Evolutionary conservation across 2,329 filamentous ascomycete species (phyloP).

Genomic region (Cyphellophora attinorum): DNA sequence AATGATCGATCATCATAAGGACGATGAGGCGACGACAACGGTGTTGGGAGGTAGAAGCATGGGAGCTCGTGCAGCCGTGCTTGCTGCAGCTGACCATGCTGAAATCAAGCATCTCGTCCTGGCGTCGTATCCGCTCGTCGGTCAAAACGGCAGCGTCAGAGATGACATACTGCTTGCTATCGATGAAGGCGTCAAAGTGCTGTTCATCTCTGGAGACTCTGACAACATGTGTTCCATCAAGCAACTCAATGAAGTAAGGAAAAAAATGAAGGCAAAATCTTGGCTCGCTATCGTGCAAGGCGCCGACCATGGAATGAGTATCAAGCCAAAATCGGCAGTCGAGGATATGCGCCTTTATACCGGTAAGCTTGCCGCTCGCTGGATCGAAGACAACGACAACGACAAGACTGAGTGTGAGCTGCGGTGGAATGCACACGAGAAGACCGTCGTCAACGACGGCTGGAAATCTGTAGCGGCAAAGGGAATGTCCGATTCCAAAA

Average conservation of each 20-base stretch:
- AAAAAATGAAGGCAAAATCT: constrained; percentile 15
- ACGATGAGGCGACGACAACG: constrained; percentile 2
- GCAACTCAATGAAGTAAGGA: constrained; percentile 8
- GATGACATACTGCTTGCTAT: constrained; percentile 15
- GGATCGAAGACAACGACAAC: not conserved
- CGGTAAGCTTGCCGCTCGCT: not conserved
- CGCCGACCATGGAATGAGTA: constrained; percentile 17
- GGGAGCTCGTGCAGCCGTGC: constrained; percentile 5
- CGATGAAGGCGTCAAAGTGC: constrained; percentile 7
- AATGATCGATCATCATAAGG: constrained; percentile 7
- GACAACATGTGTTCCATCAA: constrained; percentile 15
- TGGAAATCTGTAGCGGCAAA: not conserved
- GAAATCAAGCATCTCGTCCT: constrained; percentile 11
- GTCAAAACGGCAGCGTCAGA: constrained; percentile 11
- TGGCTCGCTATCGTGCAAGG: constrained; percentile 13
- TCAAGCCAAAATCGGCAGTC: constrained; percentile 13
- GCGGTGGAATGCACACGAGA: not conserved
- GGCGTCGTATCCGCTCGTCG: constrained; percentile 14
- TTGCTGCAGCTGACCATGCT: constrained; percentile 1
- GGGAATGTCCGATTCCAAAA: too few relatives aligned
- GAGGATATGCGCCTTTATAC: not conserved
- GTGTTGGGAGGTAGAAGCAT: constrained; percentile 12
- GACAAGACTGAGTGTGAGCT: not conserved
- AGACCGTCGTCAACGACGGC: not conserved
- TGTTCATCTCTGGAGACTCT: constrained; percentile 16